phyloP scores from a whole-genome alignment of 139 green algal genomes.

The Axilococcus clingmanii region DNA sequence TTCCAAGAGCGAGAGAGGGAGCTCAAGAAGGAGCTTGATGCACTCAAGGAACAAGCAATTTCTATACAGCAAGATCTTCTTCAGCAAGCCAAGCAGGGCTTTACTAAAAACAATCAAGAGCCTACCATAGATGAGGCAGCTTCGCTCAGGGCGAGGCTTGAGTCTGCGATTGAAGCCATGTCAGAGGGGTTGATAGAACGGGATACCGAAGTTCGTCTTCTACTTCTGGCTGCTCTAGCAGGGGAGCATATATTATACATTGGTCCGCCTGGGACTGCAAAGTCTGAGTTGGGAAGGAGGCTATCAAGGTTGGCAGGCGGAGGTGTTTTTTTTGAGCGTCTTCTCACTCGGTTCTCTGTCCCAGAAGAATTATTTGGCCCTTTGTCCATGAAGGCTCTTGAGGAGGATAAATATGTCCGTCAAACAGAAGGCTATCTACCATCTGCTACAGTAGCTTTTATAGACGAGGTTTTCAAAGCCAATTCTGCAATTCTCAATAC shows the following conservation, averaged over 20 bases:
- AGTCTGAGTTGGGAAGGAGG: conserved; percentile 75
- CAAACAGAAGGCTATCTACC: conserved; percentile 86
- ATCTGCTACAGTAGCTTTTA: conserved; percentile 72
- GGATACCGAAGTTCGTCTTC: conserved; percentile 65
- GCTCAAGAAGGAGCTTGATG: no score
- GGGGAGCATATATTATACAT: conserved; percentile 80
- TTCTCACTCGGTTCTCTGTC: conserved; percentile 87
- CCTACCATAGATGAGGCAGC: not conserved
- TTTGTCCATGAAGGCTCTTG: conserved; percentile 77
- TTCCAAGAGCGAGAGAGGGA: no score
- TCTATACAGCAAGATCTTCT: no score
- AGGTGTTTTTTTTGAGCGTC: conserved; percentile 78
- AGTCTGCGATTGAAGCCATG: conserved; percentile 29
- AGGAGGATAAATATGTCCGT: conserved; percentile 83
- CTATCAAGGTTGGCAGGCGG: conserved; percentile 48
- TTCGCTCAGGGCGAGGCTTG: conserved; percentile 17
- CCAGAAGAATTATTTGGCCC: conserved; percentile 91
- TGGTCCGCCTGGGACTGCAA: conserved; percentile 78
- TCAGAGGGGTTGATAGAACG: conserved; percentile 48
- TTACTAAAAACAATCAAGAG: no score
- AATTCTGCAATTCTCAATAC: conserved; percentile 93
- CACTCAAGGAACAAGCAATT: no score
- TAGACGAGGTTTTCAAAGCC: conserved; percentile 87
- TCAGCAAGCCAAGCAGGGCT: no score
- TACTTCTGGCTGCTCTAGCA: conserved; percentile 72